Base-by-base conservation (phyloP, 1,139 yeast genomes). In the Pichia norvegensis region DNA sequence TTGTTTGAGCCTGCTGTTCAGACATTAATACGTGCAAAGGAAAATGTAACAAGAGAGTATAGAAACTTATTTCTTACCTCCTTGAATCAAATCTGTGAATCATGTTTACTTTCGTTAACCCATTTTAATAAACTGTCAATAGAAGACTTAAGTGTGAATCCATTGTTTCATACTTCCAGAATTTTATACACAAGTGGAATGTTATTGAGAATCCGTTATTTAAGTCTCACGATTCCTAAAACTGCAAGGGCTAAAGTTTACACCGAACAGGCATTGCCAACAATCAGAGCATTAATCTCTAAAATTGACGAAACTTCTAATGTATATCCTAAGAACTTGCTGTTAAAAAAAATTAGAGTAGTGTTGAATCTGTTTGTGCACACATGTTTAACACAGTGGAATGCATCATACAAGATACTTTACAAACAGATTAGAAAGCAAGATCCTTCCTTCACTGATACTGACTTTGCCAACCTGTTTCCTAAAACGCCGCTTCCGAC, bases 111-210 rank as follows among this genome's bases (percentile, higher is more conserved):
- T 29, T 71, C 84, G 2, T 61, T 81, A 41, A 69, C 70, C 40
- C 73, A 74, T 49, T 80, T 76, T 55, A 65, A 67, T 33, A 60
- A 64, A 44, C 58, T 80, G 50, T 57, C 69, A 1, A 63, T 69
- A 4, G 71, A 67, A 14, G 66, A 68, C 29, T 65, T 81, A 36
- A 76, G 83, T 0, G 63, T 72, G 4, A 67, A 79, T 43, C 95
- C 95, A 2, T 66, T 82, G 47, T 72, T 79, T 50, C 77, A 77
- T 53, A 75, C 76, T 46, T 73, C 87, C 1, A 67, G 95, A 54
- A 66, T 85, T 45, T 74, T 83, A 41, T 83, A 81, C 58, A 78
- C 85, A 2, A 79, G 80, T 0, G 85, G 87, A 11, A 76, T 80
- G 69, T 64, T 83, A 16, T 65, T 82, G 44, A 70, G 85, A 50